These are phyloP conservation scores for Fusarium concolor DNA, from an alignment of 2,329 filamentous ascomycete species.

Conservation along the genomic window DNA sequence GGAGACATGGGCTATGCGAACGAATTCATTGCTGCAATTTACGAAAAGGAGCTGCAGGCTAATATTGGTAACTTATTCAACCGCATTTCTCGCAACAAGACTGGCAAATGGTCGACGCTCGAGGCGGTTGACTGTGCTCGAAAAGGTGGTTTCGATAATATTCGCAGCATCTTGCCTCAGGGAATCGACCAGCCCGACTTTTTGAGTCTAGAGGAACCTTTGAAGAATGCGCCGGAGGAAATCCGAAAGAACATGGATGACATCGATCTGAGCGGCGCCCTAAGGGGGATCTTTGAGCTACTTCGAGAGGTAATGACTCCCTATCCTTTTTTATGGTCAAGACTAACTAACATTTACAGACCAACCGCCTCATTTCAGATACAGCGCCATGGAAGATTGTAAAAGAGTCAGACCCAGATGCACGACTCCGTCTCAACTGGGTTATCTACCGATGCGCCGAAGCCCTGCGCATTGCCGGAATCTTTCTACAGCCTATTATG, in stretches of 20 bases:
- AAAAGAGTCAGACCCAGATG: constrained; percentile 51
- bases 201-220: constrained; percentile 46
- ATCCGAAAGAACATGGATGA: constrained; percentile 69
- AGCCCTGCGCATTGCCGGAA: constrained; percentile 80
- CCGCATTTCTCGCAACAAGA: constrained; percentile 74
- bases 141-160: constrained; percentile 42
- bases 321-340: too few relatives aligned
- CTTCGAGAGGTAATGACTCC: constrained; percentile 64
- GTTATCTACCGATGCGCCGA: constrained; percentile 80
- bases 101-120: constrained; percentile 70
- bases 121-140: constrained; percentile 61
- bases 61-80: constrained; percentile 84
- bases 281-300: constrained; percentile 72
- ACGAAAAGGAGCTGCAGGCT: constrained; percentile 81
- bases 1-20: constrained; percentile 91
- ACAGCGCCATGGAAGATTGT: constrained; percentile 75
- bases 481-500: constrained; percentile 92
- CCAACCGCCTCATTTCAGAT: constrained; percentile 64
- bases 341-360: constrained; percentile 45
- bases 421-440: constrained; percentile 61
- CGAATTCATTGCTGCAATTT: constrained; percentile 75
- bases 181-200: constrained; percentile 18
- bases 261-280: constrained; percentile 72
- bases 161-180: neutral
- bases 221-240: constrained; percentile 41